A percentile compares a stretch with the other conserved stretches of the same genome.
phyloP scores from a whole-genome alignment of 192 early-diverging fungal genomes.

The Oehlia diaphana region DNA sequence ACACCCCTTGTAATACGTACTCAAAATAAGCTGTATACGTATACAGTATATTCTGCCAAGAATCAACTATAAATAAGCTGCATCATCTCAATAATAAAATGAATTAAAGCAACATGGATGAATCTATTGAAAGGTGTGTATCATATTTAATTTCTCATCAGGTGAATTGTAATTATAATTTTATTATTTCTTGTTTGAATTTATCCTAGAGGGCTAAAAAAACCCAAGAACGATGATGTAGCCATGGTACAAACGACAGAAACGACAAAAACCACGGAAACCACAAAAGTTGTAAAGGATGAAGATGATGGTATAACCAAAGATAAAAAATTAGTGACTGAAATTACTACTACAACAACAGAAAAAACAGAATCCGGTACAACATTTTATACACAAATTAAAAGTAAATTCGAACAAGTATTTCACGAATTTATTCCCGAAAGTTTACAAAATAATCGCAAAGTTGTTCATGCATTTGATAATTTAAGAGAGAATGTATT shows the following conservation, averaged over 20 bases:
- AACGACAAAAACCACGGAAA: neutral
- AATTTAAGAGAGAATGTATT: neutral
- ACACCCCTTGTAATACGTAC: too few species aligned
- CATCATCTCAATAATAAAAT: too few species aligned
- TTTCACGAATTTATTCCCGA: neutral
- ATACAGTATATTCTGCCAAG: too few species aligned
- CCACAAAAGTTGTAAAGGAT: neutral
- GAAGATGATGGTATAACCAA: neutral
- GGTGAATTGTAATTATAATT: too few species aligned
- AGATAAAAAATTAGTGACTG: neutral
- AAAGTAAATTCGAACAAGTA: neutral
- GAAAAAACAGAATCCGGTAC: neutral
- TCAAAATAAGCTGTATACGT: too few species aligned
- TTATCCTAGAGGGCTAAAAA: neutral
- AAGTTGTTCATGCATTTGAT: constrained; percentile 1
- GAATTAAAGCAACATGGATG: too few species aligned
- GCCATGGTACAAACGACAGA: neutral
- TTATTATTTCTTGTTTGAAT: neutral
- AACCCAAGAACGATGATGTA: neutral
- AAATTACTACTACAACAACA: neutral
- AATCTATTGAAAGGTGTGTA: too few species aligned
- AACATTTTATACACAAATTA: neutral
- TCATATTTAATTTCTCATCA: too few species aligned
- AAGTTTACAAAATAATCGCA: neutral
- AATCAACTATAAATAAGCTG: too few species aligned